Percentiles rank a stretch among this genome's conserved stretches.
phyloP scores from a whole-genome alignment of 139 green algal genomes.

The Yamagishiella unicocca region DNA sequence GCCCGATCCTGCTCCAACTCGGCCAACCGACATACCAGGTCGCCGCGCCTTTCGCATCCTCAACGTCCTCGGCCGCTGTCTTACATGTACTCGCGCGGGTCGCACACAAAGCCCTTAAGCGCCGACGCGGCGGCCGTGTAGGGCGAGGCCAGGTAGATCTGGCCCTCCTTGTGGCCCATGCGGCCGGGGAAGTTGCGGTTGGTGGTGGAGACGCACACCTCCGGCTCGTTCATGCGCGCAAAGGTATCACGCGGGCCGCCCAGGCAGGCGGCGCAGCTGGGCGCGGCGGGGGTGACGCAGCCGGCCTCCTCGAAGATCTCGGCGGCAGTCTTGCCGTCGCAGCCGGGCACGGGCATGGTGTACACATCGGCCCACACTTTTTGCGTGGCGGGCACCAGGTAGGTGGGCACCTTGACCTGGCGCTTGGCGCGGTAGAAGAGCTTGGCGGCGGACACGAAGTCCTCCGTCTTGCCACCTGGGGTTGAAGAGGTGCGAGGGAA shows the following conservation, averaged over 20 bases:
- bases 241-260: slow-evolving; percentile 95
- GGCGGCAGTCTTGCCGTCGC: slow-evolving; percentile 93
- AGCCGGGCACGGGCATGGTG: slow-evolving; percentile 89
- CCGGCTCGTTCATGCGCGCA: slow-evolving; percentile 95
- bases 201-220: slow-evolving; percentile 96
- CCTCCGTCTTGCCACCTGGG: slow-evolving; percentile 95
- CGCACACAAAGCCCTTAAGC: slow-evolving; percentile 85
- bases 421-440: slow-evolving; percentile 86
- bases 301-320: slow-evolving; percentile 96
- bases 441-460: slow-evolving; percentile 93
- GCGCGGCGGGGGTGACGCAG: slow-evolving; percentile 89
- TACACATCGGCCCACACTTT: slow-evolving; percentile 98
- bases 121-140: slow-evolving; percentile 94
- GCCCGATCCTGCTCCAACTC: too few relatives aligned
- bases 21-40: too few relatives aligned
- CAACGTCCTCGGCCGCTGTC: too few relatives aligned
- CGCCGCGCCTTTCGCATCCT: too few relatives aligned
- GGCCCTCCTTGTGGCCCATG: slow-evolving; percentile 97
- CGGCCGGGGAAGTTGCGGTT: slow-evolving; percentile 98
- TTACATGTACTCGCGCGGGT: slow-evolving; percentile 91
- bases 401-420: slow-evolving; percentile 95
- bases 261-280: slow-evolving; percentile 94
- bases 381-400: slow-evolving; percentile 96
- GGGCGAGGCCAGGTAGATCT: slow-evolving; percentile 95
- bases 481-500: too few relatives aligned